Evolutionary conservation across 129 eudicot genomes (phyloP).

Genomic region (Chrysanthemum lavandulifolium): DNA sequence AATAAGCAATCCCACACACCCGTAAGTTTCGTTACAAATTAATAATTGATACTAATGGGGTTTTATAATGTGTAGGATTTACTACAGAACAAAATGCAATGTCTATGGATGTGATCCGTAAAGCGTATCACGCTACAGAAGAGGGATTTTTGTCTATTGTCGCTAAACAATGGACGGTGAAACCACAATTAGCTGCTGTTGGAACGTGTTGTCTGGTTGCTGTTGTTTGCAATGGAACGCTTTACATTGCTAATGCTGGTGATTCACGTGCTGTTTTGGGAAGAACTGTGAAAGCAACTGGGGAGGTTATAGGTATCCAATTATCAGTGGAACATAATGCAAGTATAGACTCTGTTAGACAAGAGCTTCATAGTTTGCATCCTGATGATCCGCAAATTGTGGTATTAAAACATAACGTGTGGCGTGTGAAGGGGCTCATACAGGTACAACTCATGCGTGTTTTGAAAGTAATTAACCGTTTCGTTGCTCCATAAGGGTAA

Average conservation of each 20-base stretch:
- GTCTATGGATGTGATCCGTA: conserved; percentile 64
- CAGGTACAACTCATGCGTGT: conserved; percentile 39
- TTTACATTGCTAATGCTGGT: conserved; percentile 72
- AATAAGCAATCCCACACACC: neutral
- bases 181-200: conserved; percentile 74
- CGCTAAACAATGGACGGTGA: conserved; percentile 55
- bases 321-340: conserved; percentile 75
- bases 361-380: conserved; percentile 70
- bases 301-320: conserved; percentile 66
- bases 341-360: conserved; percentile 70
- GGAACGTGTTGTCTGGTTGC: conserved; percentile 83
- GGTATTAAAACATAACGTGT: conserved; percentile 65
- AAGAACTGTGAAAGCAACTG: conserved; percentile 59
- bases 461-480: neutral
- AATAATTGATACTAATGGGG: neutral
- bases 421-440: conserved; percentile 89
- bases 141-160: conserved; percentile 71
- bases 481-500: neutral
- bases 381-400: conserved; percentile 78
- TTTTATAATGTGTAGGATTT: conserved; percentile 38
- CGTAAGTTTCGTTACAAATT: neutral
- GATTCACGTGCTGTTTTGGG: conserved; percentile 87
- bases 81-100: conserved; percentile 59
- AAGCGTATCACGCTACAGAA: conserved; percentile 73
- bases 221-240: conserved; percentile 56